Percentiles rank a stretch among this genome's conserved stretches.
These are phyloP conservation scores for Xylaria sp. DNA, from an alignment of 2,329 filamentous ascomycete genomes.

Conservation along the genomic window DNA sequence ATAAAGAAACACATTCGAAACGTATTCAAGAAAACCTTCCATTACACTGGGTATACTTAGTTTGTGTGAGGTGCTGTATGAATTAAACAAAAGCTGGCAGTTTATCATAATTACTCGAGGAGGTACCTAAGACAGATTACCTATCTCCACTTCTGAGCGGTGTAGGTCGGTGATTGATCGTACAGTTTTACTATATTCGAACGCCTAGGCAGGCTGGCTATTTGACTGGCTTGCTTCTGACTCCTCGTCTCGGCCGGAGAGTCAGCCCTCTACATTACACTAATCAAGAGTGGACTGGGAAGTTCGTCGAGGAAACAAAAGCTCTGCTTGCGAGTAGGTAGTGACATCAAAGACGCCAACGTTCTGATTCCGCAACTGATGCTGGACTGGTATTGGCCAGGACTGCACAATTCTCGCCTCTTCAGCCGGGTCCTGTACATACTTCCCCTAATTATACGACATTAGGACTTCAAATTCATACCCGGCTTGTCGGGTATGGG, in stretches of 20 bases:
- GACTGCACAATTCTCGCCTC: neutral
- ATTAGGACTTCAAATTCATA: neutral
- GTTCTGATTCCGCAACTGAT: conserved; percentile 12
- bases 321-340: conserved; percentile 4
- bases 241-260: conserved; percentile 18
- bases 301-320: conserved; percentile 10
- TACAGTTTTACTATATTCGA: conserved; percentile 14
- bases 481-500: conserved; percentile 12
- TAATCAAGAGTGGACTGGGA: neutral
- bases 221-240: conserved; percentile 27
- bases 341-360: conserved; percentile 11
- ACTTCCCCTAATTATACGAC: neutral
- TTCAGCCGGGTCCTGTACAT: neutral
- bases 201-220: neutral
- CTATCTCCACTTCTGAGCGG: conserved; percentile 14
- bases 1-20: neutral
- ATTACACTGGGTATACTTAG: neutral
- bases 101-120: neutral
- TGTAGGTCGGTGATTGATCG: conserved; percentile 23
- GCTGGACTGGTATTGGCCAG: conserved; percentile 8
- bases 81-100: neutral
- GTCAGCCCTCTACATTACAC: conserved; percentile 6
- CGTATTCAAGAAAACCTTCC: neutral
- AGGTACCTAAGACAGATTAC: conserved; percentile 1
- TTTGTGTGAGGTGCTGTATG: neutral